Base-by-base conservation (phyloP, 1,284 basidiomycete species). In the Ceratorhiza oryzae-sativae region DNA sequence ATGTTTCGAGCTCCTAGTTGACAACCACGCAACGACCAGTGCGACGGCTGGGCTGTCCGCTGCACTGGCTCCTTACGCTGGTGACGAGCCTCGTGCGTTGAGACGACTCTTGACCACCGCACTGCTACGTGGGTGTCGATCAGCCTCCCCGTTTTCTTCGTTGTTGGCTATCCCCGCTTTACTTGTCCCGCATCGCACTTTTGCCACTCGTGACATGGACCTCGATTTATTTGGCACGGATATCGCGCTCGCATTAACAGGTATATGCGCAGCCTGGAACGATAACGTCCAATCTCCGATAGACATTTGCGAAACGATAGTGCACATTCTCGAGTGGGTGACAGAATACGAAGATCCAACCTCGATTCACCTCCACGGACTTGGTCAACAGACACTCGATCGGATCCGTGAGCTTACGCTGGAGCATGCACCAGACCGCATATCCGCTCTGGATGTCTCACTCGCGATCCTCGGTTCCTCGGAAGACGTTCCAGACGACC, bases 41-140 rank as follows among this genome's bases (percentile, higher is more conserved):
- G 20, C 71, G 9, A 56, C 61, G 10, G 71, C 72, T 18, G 55
- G 68, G n/a, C 53, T 76, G 20, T 74, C 74, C 25, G 63, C 53
- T 34, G 25, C 36, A 8, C 55, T 75, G 13, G 71, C 74, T 18
- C 71, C 75, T 3, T 23, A 67, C n/a, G 72, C 51, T 5, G 25
- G 18, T 2, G 56, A 59, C n/a, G 56, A 41, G 23, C 56, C 56
- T 5, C 56, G 56, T 18, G 56, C 56, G 13, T 42, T 59, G 13
- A 36, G 56, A 23, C 56, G 56, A 25, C 39, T 65, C 25, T 65
- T 65, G 30, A 39, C 46, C 15, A 65, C 48, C 3, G 45, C 46
- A 3, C 32, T 65, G 32, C 48, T 65, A 1, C 62, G 62, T 5
- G 62, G 62, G 1, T 65, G 46, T 46, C 46, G 62, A 18, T 13